Evolutionary conservation across 179 eudicot genomes (phyloP).

Genomic region (Camellia oleifera): DNA sequence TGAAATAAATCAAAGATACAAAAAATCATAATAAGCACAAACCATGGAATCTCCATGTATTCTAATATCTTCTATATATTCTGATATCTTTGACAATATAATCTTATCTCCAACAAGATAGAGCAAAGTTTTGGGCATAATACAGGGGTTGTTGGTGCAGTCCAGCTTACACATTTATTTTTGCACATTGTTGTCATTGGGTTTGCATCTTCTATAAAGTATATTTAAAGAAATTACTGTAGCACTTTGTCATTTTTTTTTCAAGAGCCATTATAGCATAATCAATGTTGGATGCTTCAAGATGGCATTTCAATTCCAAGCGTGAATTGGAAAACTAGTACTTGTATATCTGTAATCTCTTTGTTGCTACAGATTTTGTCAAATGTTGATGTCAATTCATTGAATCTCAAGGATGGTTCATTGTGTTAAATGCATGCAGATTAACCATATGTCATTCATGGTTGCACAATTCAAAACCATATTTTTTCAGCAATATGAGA

Average conservation of each 20-base stretch:
- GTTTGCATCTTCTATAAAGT: not conserved
- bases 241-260: too few species aligned
- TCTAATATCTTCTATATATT: too few species aligned
- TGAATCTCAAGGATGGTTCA: not conserved
- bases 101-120: too few species aligned
- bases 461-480: not conserved
- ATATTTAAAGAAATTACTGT: not conserved
- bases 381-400: not conserved
- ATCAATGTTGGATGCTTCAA: slow-evolving; percentile 6
- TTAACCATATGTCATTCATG: not conserved
- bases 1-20: too few species aligned
- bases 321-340: not conserved
- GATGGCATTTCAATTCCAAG: not conserved
- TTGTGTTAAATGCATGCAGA: not conserved
- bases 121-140: too few species aligned
- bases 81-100: too few species aligned
- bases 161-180: too few species aligned
- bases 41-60: too few species aligned
- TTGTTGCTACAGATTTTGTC: not conserved
- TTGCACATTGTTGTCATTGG: not conserved
- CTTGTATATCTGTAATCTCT: not conserved
- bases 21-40: too few species aligned
- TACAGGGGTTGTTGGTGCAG: not conserved
- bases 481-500: not conserved
- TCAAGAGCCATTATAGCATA: not conserved